These are phyloP conservation scores for Fraxinus sp. DNA, from an alignment of 305 asterid species.

Conservation along the genomic window DNA sequence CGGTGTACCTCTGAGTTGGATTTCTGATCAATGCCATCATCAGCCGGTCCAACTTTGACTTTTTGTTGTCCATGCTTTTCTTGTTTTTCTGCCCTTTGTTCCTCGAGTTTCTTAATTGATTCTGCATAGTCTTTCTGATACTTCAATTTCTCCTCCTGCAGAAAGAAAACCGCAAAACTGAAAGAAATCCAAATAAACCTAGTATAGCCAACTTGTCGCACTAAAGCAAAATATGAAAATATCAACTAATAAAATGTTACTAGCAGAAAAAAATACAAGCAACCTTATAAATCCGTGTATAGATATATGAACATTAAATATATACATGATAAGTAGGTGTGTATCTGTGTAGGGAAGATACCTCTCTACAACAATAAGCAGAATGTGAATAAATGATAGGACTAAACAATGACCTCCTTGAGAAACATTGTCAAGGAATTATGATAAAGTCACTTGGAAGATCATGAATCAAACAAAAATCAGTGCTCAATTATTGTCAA, in stretches of 20 bases:
- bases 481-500: background rate
- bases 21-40: conserved; percentile 32
- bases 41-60: conserved; percentile 28
- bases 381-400: background rate
- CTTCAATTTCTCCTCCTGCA: conserved; percentile 61
- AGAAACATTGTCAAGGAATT: background rate
- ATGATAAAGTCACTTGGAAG: background rate
- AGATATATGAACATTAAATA: background rate
- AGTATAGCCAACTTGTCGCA: conserved; percentile 9
- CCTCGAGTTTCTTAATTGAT: conserved; percentile 61
- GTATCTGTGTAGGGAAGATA: background rate
- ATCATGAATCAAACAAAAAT: background rate
- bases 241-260: background rate
- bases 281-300: background rate
- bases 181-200: background rate
- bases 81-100: conserved; percentile 51
- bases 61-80: conserved; percentile 42
- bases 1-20: conserved; percentile 37
- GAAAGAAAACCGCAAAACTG: conserved; percentile 17
- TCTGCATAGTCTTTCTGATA: conserved; percentile 56
- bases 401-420: background rate
- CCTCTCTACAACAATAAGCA: background rate
- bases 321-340: background rate
- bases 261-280: background rate
- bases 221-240: background rate